Evolutionary conservation across 352 stramenopile species (phyloP), one percentile per base, ranked within the genome.

Genomic region (Stephanocyclus meneghinianus): DNA sequence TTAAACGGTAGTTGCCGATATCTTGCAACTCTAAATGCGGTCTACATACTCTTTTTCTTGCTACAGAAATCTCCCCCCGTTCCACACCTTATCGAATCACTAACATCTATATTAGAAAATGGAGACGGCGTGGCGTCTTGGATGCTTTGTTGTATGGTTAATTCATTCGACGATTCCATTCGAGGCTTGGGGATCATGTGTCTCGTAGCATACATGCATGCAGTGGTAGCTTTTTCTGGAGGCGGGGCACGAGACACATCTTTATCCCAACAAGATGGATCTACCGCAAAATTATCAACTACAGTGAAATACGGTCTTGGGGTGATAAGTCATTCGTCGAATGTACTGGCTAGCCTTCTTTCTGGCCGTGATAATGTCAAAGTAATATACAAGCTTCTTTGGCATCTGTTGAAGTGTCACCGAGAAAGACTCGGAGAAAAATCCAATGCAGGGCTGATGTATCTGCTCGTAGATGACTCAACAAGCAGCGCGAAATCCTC

Each of bases 331-430:
- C 73, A 80, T 45, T 80, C 70, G 44, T 75, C 76, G 13, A 84
- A 80, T 45, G 73, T 81, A n/a, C 55, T 88, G 8, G 76, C 71
- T 13, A 79, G 65, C 47, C 68, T 88, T 37, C 30, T 85, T 29
- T 66, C 71, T 51, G 75, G 80, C 29, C 56, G 74, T 37, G 67
- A 66, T 32, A 88, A 88, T 71, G 76, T 84, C 59, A 83, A 90
- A 70, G 70, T 92, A n/a, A 79, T 83, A 35, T 90, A 90, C 60
- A 92, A 93, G 67, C 64, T 94, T 6, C 60, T 94, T 1, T 94
- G 87, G 87, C 87, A 94, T 74, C 61, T 94, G n/a, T 50, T 91
- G 0, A 94, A 92, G 67, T 90, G 80, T 44, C 87, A 93, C 67
- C 68, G 87, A 13, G 81, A 86, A 50, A 60, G 80, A 44, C 74